phyloP scores from a whole-genome alignment of 2,329 filamentous ascomycete species.

The Hymenoscyphus fructigenus region DNA sequence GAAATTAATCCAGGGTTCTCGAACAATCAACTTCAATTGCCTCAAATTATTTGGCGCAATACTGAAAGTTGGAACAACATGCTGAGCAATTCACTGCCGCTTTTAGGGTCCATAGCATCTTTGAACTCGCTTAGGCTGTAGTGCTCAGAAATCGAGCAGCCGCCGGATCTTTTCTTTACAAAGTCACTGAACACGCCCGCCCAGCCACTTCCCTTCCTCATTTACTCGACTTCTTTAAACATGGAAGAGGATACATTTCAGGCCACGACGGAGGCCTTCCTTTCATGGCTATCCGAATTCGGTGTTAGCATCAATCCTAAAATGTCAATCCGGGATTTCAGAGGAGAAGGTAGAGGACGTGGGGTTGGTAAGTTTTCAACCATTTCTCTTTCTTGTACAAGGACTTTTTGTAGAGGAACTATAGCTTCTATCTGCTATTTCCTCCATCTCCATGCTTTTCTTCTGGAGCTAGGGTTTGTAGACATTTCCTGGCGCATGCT shows the following conservation, averaged over 20 bases:
- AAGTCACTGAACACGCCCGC: not conserved
- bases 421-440: constrained; percentile 10
- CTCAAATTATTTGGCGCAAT: too few relatives aligned
- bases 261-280: constrained; percentile 49
- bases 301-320: constrained; percentile 57
- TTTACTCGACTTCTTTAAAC: not conserved
- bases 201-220: not conserved
- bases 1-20: too few relatives aligned
- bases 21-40: too few relatives aligned
- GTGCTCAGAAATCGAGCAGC: not conserved
- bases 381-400: not conserved
- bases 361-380: constrained; percentile 56
- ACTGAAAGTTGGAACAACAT: too few relatives aligned
- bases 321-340: constrained; percentile 57
- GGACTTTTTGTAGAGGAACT: constrained; percentile 28
- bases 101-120: not conserved
- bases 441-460: not conserved
- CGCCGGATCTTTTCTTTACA: not conserved
- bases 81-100: not conserved
- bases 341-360: constrained; percentile 55
- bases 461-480: not conserved
- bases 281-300: constrained; percentile 54
- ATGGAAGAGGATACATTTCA: constrained; percentile 42
- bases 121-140: not conserved
- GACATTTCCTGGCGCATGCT: not conserved